Evolutionary conservation across 352 stramenopile species (phyloP).

Genomic region (Phytophthora pinifolia): DNA sequence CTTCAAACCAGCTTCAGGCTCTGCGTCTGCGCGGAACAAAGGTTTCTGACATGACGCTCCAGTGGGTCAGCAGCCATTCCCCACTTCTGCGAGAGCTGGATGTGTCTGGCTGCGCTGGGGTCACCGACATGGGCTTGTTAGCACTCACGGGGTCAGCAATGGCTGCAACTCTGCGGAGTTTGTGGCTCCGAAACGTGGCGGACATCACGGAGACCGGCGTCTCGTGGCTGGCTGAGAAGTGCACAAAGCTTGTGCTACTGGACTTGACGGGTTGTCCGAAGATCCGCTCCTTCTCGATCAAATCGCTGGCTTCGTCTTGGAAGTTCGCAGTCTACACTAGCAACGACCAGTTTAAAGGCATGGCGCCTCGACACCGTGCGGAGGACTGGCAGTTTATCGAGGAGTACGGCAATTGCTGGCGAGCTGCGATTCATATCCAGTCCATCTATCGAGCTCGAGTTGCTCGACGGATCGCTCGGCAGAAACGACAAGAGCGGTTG

Average conservation of each 20-base stretch:
- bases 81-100: conserved; percentile 78
- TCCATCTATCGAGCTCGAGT: conserved; percentile 61
- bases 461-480: conserved; percentile 37
- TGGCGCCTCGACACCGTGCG: conserved; percentile 71
- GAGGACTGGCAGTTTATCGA: conserved; percentile 86
- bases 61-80: conserved; percentile 44
- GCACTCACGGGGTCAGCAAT: conserved; percentile 45
- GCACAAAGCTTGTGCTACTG: conserved; percentile 54
- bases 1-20: conserved; percentile 27
- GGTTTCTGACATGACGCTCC: conserved; percentile 47
- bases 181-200: conserved; percentile 67
- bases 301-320: conserved; percentile 58
- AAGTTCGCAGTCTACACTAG: conserved; percentile 49
- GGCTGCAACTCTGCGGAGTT: conserved; percentile 42
- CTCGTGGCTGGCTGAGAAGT: conserved; percentile 87
- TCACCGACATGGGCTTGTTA: conserved; percentile 85
- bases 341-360: conserved; percentile 68
- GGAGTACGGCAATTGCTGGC: conserved; percentile 78
- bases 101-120: conserved; percentile 58
- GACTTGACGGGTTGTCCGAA: conserved; percentile 58
- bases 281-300: conserved; percentile 52
- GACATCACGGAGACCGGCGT: conserved; percentile 76
- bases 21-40: conserved; percentile 41
- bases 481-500: conserved; percentile 52
- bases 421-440: conserved; percentile 67